These are phyloP conservation scores for Boletus tomentosulus DNA, from an alignment of 768 basidiomycete species.

Conservation along the genomic window DNA sequence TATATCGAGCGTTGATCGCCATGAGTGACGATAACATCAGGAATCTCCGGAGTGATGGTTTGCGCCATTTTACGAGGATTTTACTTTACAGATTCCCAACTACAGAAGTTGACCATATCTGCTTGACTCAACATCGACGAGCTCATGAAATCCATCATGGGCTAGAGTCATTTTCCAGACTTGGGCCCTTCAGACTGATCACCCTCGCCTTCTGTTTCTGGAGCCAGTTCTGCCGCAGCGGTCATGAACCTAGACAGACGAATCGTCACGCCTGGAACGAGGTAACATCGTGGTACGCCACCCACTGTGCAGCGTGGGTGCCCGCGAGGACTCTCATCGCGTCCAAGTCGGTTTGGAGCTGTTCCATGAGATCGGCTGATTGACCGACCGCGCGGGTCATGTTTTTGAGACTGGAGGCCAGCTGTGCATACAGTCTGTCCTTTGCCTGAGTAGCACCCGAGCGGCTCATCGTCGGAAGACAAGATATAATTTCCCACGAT, in stretches of 20 bases:
- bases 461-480: slow-evolving; percentile 15
- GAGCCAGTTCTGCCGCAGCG: slow-evolving; percentile 40
- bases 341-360: slow-evolving; percentile 69
- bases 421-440: slow-evolving; percentile 74
- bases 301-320: slow-evolving; percentile 78
- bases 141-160: no score
- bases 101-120: no score
- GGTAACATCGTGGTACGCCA: background rate
- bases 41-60: no score
- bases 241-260: slow-evolving; percentile 45
- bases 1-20: background rate
- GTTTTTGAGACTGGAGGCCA: slow-evolving; percentile 62
- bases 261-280: background rate
- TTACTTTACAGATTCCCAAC: no score
- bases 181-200: slow-evolving; percentile 1
- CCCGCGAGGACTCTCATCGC: slow-evolving; percentile 79
- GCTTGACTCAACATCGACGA: no score
- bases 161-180: slow-evolving; percentile 7
- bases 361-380: slow-evolving; percentile 74
- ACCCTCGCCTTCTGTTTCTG: slow-evolving; percentile 24
- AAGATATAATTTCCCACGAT: slow-evolving; percentile 13
- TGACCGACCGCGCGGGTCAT: slow-evolving; percentile 65
- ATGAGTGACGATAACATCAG: no score
- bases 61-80: no score
- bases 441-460: slow-evolving; percentile 69